Evolutionary conservation across 371 early-diverging fungal species (phyloP), one percentile per base, ranked within the genome.

Genomic region (Mortierella sp.): DNA sequence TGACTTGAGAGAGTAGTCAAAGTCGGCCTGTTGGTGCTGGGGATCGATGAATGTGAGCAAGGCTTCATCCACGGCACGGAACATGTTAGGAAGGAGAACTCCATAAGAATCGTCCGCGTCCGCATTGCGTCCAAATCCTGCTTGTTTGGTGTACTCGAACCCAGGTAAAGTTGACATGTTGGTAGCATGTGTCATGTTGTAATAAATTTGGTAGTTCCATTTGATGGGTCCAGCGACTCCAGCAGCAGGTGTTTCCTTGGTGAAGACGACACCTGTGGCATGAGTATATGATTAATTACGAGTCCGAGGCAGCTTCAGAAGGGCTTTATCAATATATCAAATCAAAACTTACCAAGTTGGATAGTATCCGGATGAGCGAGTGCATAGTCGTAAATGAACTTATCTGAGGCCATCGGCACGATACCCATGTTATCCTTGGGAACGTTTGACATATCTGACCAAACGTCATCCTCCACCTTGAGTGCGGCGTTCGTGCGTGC

Each of bases 21-120:
- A 51, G 29, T 74, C 56, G 23, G 75, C 75, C 29, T 70, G 71
- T 29, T 61, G 51, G 37, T 74, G 64, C 28, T 67, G 63, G 15
- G 75, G 74, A 34, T 80, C 75, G 45, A 80, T 10, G 53, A 70
- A 67, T 15, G 75, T 80, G 28, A 80, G 75, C 57, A 92, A 85
- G 7, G 92, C 88, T 66, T 92, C 92, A 65, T 93, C 93, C 32
- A 93, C 12, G n/a, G 86, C 91, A 15, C 92, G 85, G 53, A 89
- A 76, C 42, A 91, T 70, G 15, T 87, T 73, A 9, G 90, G 77
- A 23, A 91, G 54, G 54, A 84, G 70, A 2, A 75, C 73, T 8
- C 88, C 87, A 66, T 86, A 90, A 3, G 86, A 68, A 70, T 93
- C 93, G 19, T 80, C 80, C 2, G 15, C 6, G 10, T 12, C 2